Evolutionary conservation across 2,329 filamentous ascomycete species (phyloP).

Genomic region (Diaporthe destruens): DNA sequence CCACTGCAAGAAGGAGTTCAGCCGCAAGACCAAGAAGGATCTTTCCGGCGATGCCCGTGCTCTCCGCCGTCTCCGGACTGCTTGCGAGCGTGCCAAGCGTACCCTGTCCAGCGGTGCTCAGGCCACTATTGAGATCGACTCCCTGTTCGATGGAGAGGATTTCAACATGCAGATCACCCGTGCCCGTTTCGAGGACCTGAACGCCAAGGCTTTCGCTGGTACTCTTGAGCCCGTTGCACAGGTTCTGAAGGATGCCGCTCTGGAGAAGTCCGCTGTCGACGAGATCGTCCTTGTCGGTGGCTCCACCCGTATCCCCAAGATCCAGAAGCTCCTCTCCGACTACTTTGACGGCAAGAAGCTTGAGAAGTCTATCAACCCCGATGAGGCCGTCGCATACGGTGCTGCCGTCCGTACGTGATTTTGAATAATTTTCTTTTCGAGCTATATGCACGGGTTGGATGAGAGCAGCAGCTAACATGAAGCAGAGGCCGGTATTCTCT

Average conservation of each 20-base stretch:
- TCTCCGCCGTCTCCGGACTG: constrained; percentile 94
- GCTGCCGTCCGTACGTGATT: constrained; percentile 84
- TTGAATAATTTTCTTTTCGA: too few species aligned
- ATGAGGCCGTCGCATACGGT: constrained; percentile 99
- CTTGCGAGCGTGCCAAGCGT: constrained; percentile 99
- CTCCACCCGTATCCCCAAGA: constrained; percentile 97
- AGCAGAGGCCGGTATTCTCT: constrained; percentile 90
- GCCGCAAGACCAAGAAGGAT: constrained; percentile 82
- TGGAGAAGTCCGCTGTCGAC: constrained; percentile 93
- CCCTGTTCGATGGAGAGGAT: constrained; percentile 97
- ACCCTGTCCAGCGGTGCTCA: constrained; percentile 97
- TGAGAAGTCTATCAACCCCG: constrained; percentile 99
- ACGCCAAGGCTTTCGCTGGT: constrained; percentile 93
- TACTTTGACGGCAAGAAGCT: constrained; percentile 99
- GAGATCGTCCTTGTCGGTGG: constrained; percentile 99
- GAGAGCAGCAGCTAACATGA: too few species aligned
- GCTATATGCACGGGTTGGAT: too few species aligned
- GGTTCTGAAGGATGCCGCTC: constrained; percentile 90
- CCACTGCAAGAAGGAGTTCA: constrained; percentile 97
- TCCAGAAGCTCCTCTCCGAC: constrained; percentile 99
- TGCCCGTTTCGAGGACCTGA: constrained; percentile 98
- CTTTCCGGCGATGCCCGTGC: constrained; percentile 88
- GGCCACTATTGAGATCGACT: constrained; percentile 98
- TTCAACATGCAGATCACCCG: constrained; percentile 98
- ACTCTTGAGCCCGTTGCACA: constrained; percentile 96